These are phyloP conservation scores for Sanghuangporus sanghuang DNA, from an alignment of 1,284 basidiomycete genomes.

Conservation along the genomic window DNA sequence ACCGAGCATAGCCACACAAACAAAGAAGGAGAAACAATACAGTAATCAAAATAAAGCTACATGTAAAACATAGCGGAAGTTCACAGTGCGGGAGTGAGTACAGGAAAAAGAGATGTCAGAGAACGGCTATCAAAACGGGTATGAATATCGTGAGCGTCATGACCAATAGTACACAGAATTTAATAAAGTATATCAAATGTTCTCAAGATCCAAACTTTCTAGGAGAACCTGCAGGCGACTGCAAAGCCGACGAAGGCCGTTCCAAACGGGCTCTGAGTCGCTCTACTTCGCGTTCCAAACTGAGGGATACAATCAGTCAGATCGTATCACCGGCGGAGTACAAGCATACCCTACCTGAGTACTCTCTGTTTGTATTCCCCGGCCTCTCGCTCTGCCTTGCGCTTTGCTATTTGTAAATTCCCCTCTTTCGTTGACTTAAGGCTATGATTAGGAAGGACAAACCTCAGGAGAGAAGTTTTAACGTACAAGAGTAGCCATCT, in stretches of 20 bases:
- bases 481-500: conserved; percentile 56
- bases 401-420: conserved; percentile 62
- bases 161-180: neutral
- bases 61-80: conserved; percentile 7
- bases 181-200: neutral
- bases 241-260: conserved; percentile 33
- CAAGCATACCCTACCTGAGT: conserved; percentile 45
- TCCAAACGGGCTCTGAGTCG: conserved; percentile 60
- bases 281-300: conserved; percentile 67
- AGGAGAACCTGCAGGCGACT: conserved; percentile 31
- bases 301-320: conserved; percentile 25
- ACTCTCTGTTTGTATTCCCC: conserved; percentile 67
- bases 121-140: neutral
- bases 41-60: conserved; percentile 8
- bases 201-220: conserved; percentile 26
- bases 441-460: neutral
- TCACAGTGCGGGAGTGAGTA: conserved; percentile 1
- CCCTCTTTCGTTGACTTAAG: conserved; percentile 66
- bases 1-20: neutral
- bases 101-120: neutral
- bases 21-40: neutral
- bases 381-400: conserved; percentile 71
- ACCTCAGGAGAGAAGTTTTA: neutral
- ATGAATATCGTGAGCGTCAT: conserved; percentile 6
- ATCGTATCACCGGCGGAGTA: conserved; percentile 5